Evolutionary conservation across 1,284 basidiomycete species (phyloP).

Genomic region (Austroboletus rostrupii): DNA sequence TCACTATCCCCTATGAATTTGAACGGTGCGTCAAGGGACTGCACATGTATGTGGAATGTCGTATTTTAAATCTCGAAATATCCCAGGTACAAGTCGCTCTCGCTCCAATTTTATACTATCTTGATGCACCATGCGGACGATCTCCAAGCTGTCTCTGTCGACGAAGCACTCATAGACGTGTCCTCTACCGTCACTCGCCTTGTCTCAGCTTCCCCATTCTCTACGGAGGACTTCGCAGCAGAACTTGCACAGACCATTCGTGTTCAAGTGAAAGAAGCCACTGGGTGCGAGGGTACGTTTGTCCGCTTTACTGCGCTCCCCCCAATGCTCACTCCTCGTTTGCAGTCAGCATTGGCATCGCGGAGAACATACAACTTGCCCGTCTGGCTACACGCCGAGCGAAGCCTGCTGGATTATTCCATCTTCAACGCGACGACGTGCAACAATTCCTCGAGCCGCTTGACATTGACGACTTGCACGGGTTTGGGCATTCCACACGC

Average conservation of each 20-base stretch:
- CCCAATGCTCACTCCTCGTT: conserved; percentile 3
- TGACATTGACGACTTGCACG: conserved; percentile 85
- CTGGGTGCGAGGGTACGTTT: conserved; percentile 76
- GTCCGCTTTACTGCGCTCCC: neutral
- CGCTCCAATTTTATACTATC: conserved; percentile 87
- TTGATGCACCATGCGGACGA: conserved; percentile 88
- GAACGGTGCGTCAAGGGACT: conserved; percentile 47
- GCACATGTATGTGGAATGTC: neutral
- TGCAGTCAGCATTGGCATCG: conserved; percentile 86
- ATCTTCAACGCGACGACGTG: conserved; percentile 58
- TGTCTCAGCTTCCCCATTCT: conserved; percentile 27
- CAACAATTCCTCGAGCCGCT: conserved; percentile 65
- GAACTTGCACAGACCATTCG: conserved; percentile 82
- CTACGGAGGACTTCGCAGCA: conserved; percentile 52
- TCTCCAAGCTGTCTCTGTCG: conserved; percentile 92
- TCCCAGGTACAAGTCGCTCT: conserved; percentile 75
- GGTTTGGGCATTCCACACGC: conserved; percentile 75
- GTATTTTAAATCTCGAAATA: conserved; percentile 10
- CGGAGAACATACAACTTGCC: conserved; percentile 88
- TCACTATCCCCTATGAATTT: conserved; percentile 91
- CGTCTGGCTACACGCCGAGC: conserved; percentile 88
- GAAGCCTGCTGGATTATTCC: conserved; percentile 85
- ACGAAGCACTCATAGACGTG: conserved; percentile 93
- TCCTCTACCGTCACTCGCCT: conserved; percentile 59
- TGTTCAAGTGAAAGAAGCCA: conserved; percentile 68